Percentiles rank a stretch among this genome's conserved stretches.
These are phyloP conservation scores for Oryza australiensis DNA, from an alignment of 176 grass and related monocot genomes.

Conservation along the genomic window DNA sequence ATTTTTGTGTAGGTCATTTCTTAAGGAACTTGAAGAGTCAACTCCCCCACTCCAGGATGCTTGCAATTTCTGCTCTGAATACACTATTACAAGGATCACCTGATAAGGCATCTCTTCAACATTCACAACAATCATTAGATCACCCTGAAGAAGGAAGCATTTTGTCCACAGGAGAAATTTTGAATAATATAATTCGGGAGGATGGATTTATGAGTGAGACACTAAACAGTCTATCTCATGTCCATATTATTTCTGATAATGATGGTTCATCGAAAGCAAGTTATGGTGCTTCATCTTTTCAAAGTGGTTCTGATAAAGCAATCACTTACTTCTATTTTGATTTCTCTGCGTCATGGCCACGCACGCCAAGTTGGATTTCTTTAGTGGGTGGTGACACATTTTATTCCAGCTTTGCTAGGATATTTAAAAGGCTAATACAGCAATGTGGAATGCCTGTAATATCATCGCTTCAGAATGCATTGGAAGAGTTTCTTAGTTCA, in stretches of 20 bases:
- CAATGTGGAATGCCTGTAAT: constrained; percentile 78
- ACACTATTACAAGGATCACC: constrained; percentile 77
- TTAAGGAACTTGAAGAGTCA: constrained; percentile 92
- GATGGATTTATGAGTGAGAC: constrained; percentile 76
- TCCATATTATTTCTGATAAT: constrained; percentile 82
- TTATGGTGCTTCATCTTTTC: constrained; percentile 78
- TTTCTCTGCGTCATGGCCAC: constrained; percentile 88
- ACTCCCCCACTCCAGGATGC: constrained; percentile 95
- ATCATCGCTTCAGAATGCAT: constrained; percentile 52
- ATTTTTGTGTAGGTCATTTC: constrained; percentile 79
- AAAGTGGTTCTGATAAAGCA: constrained; percentile 75
- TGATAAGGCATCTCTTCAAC: constrained; percentile 40
- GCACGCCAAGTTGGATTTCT: constrained; percentile 93
- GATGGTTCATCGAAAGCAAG: constrained; percentile 76
- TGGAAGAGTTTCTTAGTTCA: constrained; percentile 79
- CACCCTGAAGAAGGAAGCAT: constrained; percentile 35
- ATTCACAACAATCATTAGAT: constrained; percentile 34
- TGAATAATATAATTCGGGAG: constrained; percentile 76
- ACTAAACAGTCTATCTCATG: constrained; percentile 78
- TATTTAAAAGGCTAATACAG: constrained; percentile 94
- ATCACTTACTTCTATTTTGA: constrained; percentile 97
- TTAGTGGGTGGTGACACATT: constrained; percentile 62
- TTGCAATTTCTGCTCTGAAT: constrained; percentile 95
- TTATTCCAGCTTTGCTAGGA: constrained; percentile 87
- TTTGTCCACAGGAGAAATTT: constrained; percentile 50